Base-by-base conservation (phyloP, 2,329 filamentous ascomycete species). In the Ceratocystis smalleyi region DNA sequence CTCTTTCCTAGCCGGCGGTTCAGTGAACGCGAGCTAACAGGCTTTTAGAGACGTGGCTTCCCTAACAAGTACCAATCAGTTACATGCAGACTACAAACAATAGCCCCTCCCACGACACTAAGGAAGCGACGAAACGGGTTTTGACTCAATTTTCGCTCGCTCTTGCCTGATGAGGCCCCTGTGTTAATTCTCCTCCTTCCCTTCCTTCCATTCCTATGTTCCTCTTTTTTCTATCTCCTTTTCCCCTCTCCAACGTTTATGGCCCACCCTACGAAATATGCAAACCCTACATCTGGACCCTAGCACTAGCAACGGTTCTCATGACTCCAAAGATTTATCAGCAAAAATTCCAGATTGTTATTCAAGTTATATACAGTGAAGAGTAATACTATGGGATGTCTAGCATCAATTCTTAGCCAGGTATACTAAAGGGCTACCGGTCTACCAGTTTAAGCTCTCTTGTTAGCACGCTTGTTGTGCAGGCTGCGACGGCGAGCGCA, bases 401-500 rank as follows among this genome's bases (percentile, higher is more conserved):
- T n/a, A 57, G 17, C 54, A 57, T 24, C 54, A 57, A 10, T n/a
- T 57, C 54, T 57, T 27, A 15, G 17, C 17, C 27, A n/a, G 6
- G 15, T 15, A 32, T 32, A 57, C 35, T 10, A 57, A 55, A n/a
- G 15, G 2, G 5, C 15, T 22, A 6, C 35, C 24, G 4, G 27
- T 8, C 15, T 8, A 5, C 12, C 17, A 57, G 24, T 35, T 15
- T 35, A 57, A 57, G 54, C 54, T 6, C 30, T 7, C 17, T 57
- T 57, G 54, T n/a, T 57, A n/a, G 54, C 54, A 57, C 54, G 54
- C 54, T 57, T 57, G 35, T 40, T 40, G 27, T 61, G 64, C 55
- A 63, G 32, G 45, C 55, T 47, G 24, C 65, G 65, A 17, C 65
- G 65, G 40, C 55, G 55, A 45, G 60, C 43, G 32, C 65, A 66